Percentiles rank a stretch among this genome's conserved stretches.
Conservation (phyloP, 2,329 filamentous ascomycete species). For the Balansia obtecta region DNA sequence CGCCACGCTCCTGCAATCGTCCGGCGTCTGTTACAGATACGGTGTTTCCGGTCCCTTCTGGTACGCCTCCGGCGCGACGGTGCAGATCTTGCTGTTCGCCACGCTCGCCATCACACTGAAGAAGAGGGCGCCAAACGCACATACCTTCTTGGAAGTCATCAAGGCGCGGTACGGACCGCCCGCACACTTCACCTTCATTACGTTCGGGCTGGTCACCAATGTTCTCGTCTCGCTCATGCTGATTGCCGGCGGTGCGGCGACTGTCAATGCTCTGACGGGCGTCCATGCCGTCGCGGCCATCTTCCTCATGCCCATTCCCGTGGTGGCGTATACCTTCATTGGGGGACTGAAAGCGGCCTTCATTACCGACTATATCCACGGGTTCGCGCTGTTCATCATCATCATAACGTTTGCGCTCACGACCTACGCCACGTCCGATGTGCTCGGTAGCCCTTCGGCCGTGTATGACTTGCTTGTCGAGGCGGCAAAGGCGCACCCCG, state of each 20-base stretch:
- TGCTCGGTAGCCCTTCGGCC: conserved; percentile 60
- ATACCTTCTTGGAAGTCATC: conserved; percentile 75
- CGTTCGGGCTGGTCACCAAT: conserved; percentile 74
- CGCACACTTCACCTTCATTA: conserved; percentile 67
- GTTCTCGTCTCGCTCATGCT: conserved; percentile 84
- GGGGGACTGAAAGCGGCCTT: conserved; percentile 81
- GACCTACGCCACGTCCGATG: conserved; percentile 60
- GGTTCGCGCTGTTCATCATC: conserved; percentile 71
- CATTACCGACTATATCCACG: conserved; percentile 77
- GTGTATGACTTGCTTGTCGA: conserved; percentile 69
- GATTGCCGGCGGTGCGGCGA: conserved; percentile 61
- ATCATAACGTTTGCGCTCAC: conserved; percentile 78
- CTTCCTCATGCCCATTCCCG: conserved; percentile 14
- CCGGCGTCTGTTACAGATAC: conserved; percentile 73
- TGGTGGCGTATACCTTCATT: conserved; percentile 61
- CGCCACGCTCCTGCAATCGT: conserved; percentile 67
- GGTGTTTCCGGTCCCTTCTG: conserved; percentile 49
- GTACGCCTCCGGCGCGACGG: conserved; percentile 61
- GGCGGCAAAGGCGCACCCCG: conserved; percentile 57
- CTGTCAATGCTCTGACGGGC: conserved; percentile 35
- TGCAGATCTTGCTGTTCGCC: conserved; percentile 82
- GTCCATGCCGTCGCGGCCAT: conserved; percentile 58
- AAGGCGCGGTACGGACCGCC: conserved; percentile 61
- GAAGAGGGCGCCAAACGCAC: conserved; percentile 73
- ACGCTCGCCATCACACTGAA: conserved; percentile 86